These are phyloP conservation scores for Ceratocystis eucalypticola DNA, from an alignment of 2,329 filamentous ascomycete genomes.

Conservation along the genomic window DNA sequence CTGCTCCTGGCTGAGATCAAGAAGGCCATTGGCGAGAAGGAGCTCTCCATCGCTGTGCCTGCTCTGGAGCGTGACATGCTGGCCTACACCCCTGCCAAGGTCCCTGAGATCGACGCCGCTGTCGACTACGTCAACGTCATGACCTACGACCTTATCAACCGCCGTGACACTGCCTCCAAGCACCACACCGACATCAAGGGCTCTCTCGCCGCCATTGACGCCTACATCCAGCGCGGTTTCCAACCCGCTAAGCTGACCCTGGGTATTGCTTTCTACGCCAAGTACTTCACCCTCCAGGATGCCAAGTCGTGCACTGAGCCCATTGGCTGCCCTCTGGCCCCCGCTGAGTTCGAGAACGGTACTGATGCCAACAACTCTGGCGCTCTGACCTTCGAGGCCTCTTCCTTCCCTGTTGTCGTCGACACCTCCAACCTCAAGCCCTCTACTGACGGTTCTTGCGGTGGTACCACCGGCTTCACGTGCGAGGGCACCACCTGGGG, in stretches of 20 bases:
- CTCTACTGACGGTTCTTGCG: neutral
- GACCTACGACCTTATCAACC: constrained; percentile 59
- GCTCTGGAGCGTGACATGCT: constrained; percentile 53
- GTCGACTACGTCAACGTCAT: constrained; percentile 57
- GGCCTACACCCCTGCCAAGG: constrained; percentile 45
- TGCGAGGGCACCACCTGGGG: constrained; percentile 44
- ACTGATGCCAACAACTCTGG: neutral
- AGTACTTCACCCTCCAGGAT: constrained; percentile 42
- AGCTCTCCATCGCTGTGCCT: constrained; percentile 54
- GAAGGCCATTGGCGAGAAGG: constrained; percentile 39
- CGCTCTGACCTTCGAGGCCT: neutral
- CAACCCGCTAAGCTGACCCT: constrained; percentile 42
- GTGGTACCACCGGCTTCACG: constrained; percentile 15
- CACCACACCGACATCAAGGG: constrained; percentile 50
- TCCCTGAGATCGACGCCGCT: constrained; percentile 42
- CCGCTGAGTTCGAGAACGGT: constrained; percentile 35
- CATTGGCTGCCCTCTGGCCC: constrained; percentile 40
- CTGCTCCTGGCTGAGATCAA: constrained; percentile 47
- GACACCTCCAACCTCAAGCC: neutral
- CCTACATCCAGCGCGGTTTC: constrained; percentile 45
- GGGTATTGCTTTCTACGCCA: constrained; percentile 52
- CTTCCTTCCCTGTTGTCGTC: neutral
- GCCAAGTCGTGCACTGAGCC: constrained; percentile 31
- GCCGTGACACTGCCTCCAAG: constrained; percentile 47
- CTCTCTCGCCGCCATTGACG: constrained; percentile 41